Percentiles rank a stretch among this genome's conserved stretches.
Evolutionary conservation across 495 filamentous ascomycete genomes (phyloP).

Genomic region (Durotheca rogersii): DNA sequence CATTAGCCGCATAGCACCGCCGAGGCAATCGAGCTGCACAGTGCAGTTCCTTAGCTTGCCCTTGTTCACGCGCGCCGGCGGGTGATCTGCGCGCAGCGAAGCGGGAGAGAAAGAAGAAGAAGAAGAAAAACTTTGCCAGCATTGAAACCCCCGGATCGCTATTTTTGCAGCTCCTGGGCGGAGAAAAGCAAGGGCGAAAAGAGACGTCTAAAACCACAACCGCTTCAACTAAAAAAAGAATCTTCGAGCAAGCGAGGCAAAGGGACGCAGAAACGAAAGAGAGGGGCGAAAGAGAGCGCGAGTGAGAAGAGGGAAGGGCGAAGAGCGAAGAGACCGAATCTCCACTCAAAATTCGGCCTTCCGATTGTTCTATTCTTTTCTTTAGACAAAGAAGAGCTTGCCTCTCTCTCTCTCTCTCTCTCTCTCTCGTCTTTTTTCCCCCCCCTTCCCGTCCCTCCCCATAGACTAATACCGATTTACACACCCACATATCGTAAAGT

Average conservation of each 20-base stretch:
- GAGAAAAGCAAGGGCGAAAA: slow-evolving; percentile 5
- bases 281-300: not conserved
- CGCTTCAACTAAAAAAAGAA: slow-evolving; percentile 32
- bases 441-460: slow-evolving; percentile 25
- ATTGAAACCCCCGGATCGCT: slow-evolving; percentile 29
- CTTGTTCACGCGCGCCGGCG: slow-evolving; percentile 15
- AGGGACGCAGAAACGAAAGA: not conserved
- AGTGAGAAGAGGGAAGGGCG: no score
- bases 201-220: slow-evolving; percentile 27
- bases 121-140: slow-evolving; percentile 12
- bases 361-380: slow-evolving; percentile 15
- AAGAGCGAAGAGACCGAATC: no score
- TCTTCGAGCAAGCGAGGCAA: slow-evolving; percentile 25
- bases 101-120: no score
- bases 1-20: slow-evolving; percentile 35
- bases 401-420: slow-evolving; percentile 24
- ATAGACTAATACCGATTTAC: no score
- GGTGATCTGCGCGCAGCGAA: slow-evolving; percentile 25
- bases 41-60: slow-evolving; percentile 14
- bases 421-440: slow-evolving; percentile 10
- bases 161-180: slow-evolving; percentile 32
- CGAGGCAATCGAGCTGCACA: slow-evolving; percentile 25
- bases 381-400: slow-evolving; percentile 37
- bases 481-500: not conserved
- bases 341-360: slow-evolving; percentile 30